Conservation (phyloP, 2,329 filamentous ascomycete genomes). For the Sordariomycetes sp. region DNA sequence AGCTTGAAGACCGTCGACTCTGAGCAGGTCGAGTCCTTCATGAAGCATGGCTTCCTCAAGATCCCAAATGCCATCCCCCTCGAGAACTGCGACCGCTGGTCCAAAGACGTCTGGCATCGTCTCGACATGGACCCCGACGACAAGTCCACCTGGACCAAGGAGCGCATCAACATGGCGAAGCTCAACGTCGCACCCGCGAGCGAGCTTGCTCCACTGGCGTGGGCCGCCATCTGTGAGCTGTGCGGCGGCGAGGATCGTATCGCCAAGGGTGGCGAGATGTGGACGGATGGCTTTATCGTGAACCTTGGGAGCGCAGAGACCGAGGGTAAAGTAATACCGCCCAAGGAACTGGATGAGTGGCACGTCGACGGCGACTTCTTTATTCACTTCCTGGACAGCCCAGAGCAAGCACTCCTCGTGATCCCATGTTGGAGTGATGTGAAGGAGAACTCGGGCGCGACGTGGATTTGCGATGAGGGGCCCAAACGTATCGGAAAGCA, state of each 20-base stretch:
- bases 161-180: constrained; percentile 55
- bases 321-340: constrained; percentile 38
- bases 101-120: constrained; percentile 48
- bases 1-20: constrained; percentile 1
- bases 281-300: constrained; percentile 61
- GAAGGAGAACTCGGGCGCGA: constrained; percentile 47
- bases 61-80: constrained; percentile 8
- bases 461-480: constrained; percentile 38
- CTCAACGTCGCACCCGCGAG: constrained; percentile 45
- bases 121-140: constrained; percentile 56
- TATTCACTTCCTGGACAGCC: constrained; percentile 60
- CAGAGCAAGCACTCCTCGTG: constrained; percentile 59
- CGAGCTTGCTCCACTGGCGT: constrained; percentile 54
- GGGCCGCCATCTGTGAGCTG: constrained; percentile 57
- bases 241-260: constrained; percentile 53
- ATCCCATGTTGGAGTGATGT: constrained; percentile 60
- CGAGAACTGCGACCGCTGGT: constrained; percentile 23
- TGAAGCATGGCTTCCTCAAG: constrained; percentile 27
- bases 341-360: constrained; percentile 48
- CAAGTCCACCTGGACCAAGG: constrained; percentile 54
- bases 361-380: constrained; percentile 68
- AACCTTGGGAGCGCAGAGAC: constrained; percentile 52
- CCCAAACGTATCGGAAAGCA: constrained; percentile 3
- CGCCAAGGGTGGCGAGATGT: constrained; percentile 55
- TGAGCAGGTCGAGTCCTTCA: constrained; percentile 19